Conservation (phyloP, 129 eudicot species). For the Smallanthus sonchifolius region DNA sequence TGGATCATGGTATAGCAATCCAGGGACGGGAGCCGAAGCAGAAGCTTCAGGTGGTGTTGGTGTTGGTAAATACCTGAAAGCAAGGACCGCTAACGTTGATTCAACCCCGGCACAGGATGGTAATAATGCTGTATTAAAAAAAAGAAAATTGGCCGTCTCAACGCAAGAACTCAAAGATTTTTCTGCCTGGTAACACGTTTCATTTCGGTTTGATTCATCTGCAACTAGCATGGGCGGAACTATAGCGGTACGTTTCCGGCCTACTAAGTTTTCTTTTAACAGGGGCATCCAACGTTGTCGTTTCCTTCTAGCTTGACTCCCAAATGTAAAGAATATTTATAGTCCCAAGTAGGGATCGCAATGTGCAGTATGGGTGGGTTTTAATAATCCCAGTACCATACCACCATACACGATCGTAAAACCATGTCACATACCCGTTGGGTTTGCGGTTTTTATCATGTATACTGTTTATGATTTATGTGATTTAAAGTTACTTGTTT, state of each 20-base stretch:
- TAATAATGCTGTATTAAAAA: slow-evolving; percentile 43
- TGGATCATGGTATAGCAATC: slow-evolving; percentile 96
- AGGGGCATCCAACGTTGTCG: background rate
- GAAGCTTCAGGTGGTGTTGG: slow-evolving; percentile 57
- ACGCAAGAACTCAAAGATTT: slow-evolving; percentile 63
- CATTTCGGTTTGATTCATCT: background rate
- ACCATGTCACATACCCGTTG: too few relatives aligned
- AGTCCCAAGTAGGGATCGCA: background rate
- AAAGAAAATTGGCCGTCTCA: slow-evolving; percentile 57
- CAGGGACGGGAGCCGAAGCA: slow-evolving; percentile 59
- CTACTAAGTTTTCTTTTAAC: background rate
- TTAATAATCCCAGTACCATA: too few relatives aligned
- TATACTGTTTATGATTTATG: too few relatives aligned
- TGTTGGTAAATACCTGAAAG: slow-evolving; percentile 77
- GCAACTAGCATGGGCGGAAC: background rate
- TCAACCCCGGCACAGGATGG: slow-evolving; percentile 32
- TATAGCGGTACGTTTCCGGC: background rate
- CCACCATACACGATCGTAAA: too few relatives aligned
- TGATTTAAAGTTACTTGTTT: too few relatives aligned
- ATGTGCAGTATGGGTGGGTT: too few relatives aligned
- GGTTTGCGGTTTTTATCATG: too few relatives aligned
- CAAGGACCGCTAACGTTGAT: slow-evolving; percentile 41
- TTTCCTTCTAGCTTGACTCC: background rate
- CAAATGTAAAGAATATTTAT: background rate
- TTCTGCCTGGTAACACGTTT: slow-evolving; percentile 64